These are phyloP conservation scores for Geosiphon pyriformis DNA, from an alignment of 192 early-diverging fungal genomes.

Conservation along the genomic window DNA sequence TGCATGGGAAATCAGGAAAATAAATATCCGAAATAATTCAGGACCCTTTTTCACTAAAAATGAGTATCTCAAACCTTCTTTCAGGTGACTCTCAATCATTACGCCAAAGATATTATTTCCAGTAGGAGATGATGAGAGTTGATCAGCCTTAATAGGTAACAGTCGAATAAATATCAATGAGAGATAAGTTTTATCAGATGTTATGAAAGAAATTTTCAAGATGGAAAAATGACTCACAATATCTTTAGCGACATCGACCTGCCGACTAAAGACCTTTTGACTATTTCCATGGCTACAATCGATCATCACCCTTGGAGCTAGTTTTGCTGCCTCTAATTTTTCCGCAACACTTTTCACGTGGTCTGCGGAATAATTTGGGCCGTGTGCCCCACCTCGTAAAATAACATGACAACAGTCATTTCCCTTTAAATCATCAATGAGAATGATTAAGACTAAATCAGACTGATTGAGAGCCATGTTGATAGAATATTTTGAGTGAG, in stretches of 20 bases:
- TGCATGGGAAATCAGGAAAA: not conserved
- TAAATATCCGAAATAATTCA: no score
- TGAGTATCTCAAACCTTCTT: slow-evolving; percentile 68
- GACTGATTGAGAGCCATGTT: no score
- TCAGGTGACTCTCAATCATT: slow-evolving; percentile 92
- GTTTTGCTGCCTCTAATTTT: slow-evolving; percentile 55
- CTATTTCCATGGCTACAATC: slow-evolving; percentile 97
- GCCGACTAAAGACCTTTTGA: slow-evolving; percentile 77
- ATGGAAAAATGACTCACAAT: slow-evolving; percentile 15
- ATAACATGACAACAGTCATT: slow-evolving; percentile 93
- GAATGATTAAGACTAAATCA: not conserved
- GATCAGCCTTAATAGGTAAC: not conserved
- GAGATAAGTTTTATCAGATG: no score
- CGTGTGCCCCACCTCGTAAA: slow-evolving; percentile 77
- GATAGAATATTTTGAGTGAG: no score
- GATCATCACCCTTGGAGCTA: slow-evolving; percentile 72
- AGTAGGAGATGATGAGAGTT: slow-evolving; percentile 18
- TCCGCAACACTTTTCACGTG: slow-evolving; percentile 54
- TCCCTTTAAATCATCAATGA: slow-evolving; percentile 38
- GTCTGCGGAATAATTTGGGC: slow-evolving; percentile 85
- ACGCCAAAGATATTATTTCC: slow-evolving; percentile 83
- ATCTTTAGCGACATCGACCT: slow-evolving; percentile 71
- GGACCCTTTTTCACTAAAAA: no score
- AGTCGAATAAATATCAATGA: no score
- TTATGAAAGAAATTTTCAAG: not conserved